A percentile compares a stretch with the other conserved stretches of the same genome.
These are phyloP conservation scores for Clavariopsis aquatica DNA, from an alignment of 495 filamentous ascomycete genomes.

Conservation along the genomic window DNA sequence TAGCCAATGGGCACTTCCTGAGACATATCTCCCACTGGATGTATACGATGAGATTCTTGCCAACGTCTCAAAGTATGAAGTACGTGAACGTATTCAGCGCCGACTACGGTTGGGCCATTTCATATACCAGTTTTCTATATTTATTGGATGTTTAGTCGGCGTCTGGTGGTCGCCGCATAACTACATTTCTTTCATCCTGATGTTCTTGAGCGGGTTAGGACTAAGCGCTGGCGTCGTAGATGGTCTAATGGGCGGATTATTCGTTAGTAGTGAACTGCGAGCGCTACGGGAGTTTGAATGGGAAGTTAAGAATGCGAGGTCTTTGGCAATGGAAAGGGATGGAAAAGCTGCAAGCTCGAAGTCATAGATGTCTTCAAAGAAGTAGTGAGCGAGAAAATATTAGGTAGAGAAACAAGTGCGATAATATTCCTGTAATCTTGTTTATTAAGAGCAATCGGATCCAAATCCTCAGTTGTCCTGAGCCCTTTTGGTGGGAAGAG, in stretches of 20 bases:
- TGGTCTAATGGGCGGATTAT: conserved; percentile 82
- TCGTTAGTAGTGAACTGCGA: conserved; percentile 78
- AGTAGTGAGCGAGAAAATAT: background rate
- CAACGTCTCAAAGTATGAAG: conserved; percentile 64
- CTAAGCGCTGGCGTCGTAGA: conserved; percentile 75
- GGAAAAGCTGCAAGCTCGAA: background rate
- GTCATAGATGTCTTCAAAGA: no score
- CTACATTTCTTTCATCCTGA: conserved; percentile 77
- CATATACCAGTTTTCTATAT: conserved; percentile 60
- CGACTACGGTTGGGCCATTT: conserved; percentile 73
- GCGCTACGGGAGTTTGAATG: conserved; percentile 92
- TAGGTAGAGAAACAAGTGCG: no score
- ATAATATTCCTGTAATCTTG: no score
- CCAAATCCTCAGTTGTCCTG: no score
- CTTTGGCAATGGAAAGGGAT: conserved; percentile 32
- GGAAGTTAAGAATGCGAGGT: conserved; percentile 76
- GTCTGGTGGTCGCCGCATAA: conserved; percentile 81
- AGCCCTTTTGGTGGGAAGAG: no score
- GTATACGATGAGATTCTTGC: conserved; percentile 74
- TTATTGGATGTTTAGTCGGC: conserved; percentile 69
- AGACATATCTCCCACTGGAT: conserved; percentile 48
- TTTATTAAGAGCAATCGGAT: no score
- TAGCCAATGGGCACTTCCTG: conserved; percentile 3
- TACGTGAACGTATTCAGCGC: conserved; percentile 69
- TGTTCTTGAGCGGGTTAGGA: conserved; percentile 74